A percentile compares a stretch with the other conserved stretches of the same genome.
Conservation (phyloP, 331 rosid genomes). For the Erythrophleum ivorense region DNA sequence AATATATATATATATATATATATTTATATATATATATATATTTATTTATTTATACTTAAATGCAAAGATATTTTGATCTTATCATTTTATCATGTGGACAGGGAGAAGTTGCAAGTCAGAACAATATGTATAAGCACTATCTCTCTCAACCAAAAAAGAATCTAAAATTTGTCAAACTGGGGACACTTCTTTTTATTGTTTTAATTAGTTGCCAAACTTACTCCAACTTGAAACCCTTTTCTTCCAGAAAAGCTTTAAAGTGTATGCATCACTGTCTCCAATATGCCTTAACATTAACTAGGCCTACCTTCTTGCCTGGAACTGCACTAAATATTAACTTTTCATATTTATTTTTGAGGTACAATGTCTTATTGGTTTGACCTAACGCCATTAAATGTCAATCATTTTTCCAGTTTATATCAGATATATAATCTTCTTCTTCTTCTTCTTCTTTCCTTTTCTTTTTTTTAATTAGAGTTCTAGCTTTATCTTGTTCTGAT, state of each 20-base stretch:
- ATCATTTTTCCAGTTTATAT: constrained; percentile 40
- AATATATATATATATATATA: neutral
- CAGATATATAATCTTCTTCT: neutral
- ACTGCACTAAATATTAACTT: constrained; percentile 17
- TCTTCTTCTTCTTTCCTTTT: neutral
- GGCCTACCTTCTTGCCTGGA: constrained; percentile 34
- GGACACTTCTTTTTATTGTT: constrained; percentile 45
- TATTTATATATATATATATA: too few species aligned
- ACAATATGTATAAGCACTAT: constrained; percentile 24
- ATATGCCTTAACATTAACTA: constrained; percentile 42
- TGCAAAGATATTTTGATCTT: constrained; percentile 44
- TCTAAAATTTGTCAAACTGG: constrained; percentile 60
- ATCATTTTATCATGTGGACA: constrained; percentile 44
- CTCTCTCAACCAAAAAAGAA: constrained; percentile 33
- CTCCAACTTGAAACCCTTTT: constrained; percentile 56
- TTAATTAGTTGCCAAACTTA: constrained; percentile 49
- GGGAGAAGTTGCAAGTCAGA: constrained; percentile 48
- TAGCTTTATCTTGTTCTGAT: too few species aligned
- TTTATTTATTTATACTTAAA: too few species aligned
- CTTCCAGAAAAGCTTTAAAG: constrained; percentile 42
- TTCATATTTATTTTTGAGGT: constrained; percentile 38
- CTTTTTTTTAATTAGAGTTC: too few species aligned
- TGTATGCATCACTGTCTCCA: constrained; percentile 46
- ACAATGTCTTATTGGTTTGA: constrained; percentile 44
- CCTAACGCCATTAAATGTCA: constrained; percentile 41